Evolutionary conservation across 2,329 filamentous ascomycete genomes (phyloP).

Genomic region (Sclerotinia glacialis): DNA sequence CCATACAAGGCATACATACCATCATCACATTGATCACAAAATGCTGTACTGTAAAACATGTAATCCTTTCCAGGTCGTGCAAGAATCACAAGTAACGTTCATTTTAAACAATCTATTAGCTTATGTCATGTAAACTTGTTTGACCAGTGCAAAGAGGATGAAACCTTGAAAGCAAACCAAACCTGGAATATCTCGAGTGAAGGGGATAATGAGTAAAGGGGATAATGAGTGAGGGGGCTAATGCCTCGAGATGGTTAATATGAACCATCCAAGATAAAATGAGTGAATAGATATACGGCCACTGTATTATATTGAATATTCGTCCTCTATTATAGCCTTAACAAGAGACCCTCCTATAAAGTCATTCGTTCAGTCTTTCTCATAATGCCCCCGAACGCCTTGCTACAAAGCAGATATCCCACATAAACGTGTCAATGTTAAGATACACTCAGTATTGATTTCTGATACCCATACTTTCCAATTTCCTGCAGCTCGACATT

Average conservation of each 20-base stretch:
- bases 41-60: too few species aligned
- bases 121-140: too few species aligned
- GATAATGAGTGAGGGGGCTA: neutral
- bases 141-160: too few species aligned
- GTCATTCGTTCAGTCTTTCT: constrained; percentile 15
- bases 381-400: constrained; percentile 31
- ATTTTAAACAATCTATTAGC: too few species aligned
- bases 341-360: constrained; percentile 1
- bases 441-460: constrained; percentile 11
- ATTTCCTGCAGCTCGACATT: constrained; percentile 56
- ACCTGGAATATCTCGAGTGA: too few species aligned
- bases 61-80: neutral
- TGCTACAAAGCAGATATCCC: constrained; percentile 30
- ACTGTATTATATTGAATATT: constrained; percentile 14
- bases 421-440: constrained; percentile 25
- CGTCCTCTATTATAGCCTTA: constrained; percentile 7
- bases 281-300: neutral
- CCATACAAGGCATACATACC: too few species aligned
- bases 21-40: too few species aligned
- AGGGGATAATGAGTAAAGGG: neutral
- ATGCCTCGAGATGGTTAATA: neutral
- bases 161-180: neutral
- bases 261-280: neutral
- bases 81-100: neutral
- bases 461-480: constrained; percentile 49